Evolutionary conservation across 2,329 filamentous ascomycete genomes (phyloP), one percentile per base, ranked within the genome.

Genomic region (Thelonectria rubi): DNA sequence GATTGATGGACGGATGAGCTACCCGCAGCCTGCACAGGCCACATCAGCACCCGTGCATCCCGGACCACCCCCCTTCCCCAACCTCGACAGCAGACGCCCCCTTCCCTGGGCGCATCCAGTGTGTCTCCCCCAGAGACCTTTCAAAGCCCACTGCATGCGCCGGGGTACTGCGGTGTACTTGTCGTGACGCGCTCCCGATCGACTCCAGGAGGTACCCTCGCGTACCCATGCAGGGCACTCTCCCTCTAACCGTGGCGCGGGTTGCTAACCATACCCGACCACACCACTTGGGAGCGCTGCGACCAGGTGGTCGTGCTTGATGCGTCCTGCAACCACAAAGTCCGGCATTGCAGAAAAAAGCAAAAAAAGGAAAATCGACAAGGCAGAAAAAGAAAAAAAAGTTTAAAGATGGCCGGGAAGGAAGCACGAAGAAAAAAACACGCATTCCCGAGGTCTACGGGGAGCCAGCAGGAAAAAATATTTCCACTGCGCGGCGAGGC

Each of bases 281-380:
- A 69, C 67, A 69, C 67, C 65, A 69, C 67, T 65, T 60, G 52
- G 39, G 51, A 60, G 58, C 65, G 65, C 67, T 69, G 67, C 67
- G 61, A 69, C 65, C 67, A 55, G 61, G 63, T 69, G 64, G 67
- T 63, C 56, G 48, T 60, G 51, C 64, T 67, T 66, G 62, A 52
- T 58, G 62, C 40, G 49, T 61, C 50, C 55, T 67, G 65, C 63
- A 64, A 58, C 55, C 55, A 63, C 65, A 65, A 37, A 63, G 52
- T 40, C 58, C 52, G 18, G 59, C 67, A 47, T 20, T 69, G 51
- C 48, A 65, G 57, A 59, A 61, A 37, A 43, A 55, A 63, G 45
- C 32, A 50, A 64, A 64, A 57, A 56, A 45, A 51, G 51, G 32
- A 15, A 37, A 45, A 45, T 45, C 37, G 43, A 62, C 56, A 50